Evolutionary conservation across 371 early-diverging fungal species (phyloP), one percentile per base, ranked within the genome.

Genomic region (Parasitella parasitica): DNA sequence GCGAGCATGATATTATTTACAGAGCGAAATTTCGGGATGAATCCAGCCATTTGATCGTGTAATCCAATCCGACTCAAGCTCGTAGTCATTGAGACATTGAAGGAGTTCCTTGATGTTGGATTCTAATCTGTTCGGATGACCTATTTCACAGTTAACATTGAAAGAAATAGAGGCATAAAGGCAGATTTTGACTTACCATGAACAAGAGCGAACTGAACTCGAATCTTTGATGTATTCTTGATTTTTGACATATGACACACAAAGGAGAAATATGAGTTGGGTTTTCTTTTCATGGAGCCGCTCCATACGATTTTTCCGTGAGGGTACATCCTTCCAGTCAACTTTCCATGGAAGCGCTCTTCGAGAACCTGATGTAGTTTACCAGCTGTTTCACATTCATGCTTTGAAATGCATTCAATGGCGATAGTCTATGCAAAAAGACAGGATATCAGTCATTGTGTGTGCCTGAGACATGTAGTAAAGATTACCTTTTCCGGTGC

Each of bases 301-400:
- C 43, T 57, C 69, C 69, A 69, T 6, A 64, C 54, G 4, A 64
- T 61, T 32, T 54, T 69, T 22, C 57, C 64, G 34, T 69, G 60
- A 16, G 67, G 58, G 20, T 69, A 64, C 61, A 64, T 64, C n/a
- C 69, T 51, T 13, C 64, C 64, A 24, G 43, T 64, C 6, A 69
- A 49, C 36, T 64, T 64, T 12, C 69, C 69, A 41, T 54, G 22
- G 36, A 50, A 69, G 30, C 64, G 61, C 64, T 69, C 65, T 61
- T 64, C 65, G 12, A 70, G 62, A 5, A 70, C 61, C 49, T 70
- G 70, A 60, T 70, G 65, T 24, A 70, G 36, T 37, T 70, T 70
- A 16, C 65, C 61, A 9, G 70, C 70, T 50, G 62, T 58, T 59
- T 70, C 70, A 20, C 49, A 65, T 54, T 64, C 65, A 56, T 64